Evolutionary conservation across 2,329 filamentous ascomycete species (phyloP), one percentile per base, ranked within the genome.

Genomic region (Madurella mycetomatis): DNA sequence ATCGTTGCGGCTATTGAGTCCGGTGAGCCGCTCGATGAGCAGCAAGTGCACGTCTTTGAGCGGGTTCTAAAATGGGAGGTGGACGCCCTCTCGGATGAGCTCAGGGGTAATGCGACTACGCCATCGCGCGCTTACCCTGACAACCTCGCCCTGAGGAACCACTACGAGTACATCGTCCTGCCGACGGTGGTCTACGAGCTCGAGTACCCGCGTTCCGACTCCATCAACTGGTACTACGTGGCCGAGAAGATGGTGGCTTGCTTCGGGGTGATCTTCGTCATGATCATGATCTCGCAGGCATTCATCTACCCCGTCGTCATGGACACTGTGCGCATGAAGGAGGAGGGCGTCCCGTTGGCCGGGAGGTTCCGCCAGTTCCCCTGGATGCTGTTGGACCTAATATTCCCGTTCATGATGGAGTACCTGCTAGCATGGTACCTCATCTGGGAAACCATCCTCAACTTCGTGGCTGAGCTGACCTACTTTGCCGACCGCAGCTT

Each of bases 101-200:
- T 90, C 18, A 77, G 75, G 51, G 85, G 85, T 55, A 86, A 85
- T 62, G 76, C 81, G 17, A 80, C 78, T 50, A 70, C 62, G 51
- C 68, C 62, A 16, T 70, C 60, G 62, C 78, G 72, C 56, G 77
- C 68, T 17, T 92, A 92, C 64, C 88, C 88, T 0, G 74, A 79
- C 47, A 92, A 91, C 64, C 73, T 92, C 39, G 88, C 81, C 0
- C 61, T 84, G 11, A 56, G 65, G 47, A 85, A 88, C 64, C 84
- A 87, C 61, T 82, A 83, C 64, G 86, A 89, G 65, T 92, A 86
- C 76, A 84, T 88, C 47, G 80, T 84, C 42, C 75, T 92, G 9
- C 88, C 88, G 3, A 92, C 88, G 0, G 73, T 91, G 4, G 86
- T 91, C 13, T 92, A 92, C 67, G 88, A 92, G 66, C 78, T 88